phyloP scores from a whole-genome alignment of 202 grass and related monocot genomes.

The Bolboschoenoplectus hybrid region DNA sequence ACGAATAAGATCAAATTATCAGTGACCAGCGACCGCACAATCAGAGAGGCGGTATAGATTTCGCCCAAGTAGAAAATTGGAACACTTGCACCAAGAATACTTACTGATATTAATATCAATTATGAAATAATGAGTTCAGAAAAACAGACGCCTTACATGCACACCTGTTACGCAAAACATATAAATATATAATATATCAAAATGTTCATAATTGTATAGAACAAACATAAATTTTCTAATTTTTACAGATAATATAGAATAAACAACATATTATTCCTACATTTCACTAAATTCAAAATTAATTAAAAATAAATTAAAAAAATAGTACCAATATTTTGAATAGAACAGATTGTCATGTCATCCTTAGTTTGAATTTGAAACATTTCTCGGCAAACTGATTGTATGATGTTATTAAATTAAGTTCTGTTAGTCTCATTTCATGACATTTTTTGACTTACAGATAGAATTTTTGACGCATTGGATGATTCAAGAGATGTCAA shows the following conservation, averaged over 20 bases:
- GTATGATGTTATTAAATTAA: neutral
- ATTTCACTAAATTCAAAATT: no score
- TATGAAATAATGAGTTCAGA: neutral
- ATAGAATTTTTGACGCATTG: conserved; percentile 49
- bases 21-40: neutral
- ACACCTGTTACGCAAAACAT: no score
- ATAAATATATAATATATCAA: no score
- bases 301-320: no score
- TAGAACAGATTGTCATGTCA: neutral
- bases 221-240: no score
- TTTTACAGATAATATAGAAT: no score
- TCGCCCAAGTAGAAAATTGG: neutral
- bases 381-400: neutral
- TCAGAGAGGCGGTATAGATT: neutral
- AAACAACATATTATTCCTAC: no score
- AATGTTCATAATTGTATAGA: no score
- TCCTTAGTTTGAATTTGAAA: neutral
- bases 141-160: no score
- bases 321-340: neutral
- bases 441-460: conserved; percentile 44
- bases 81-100: neutral
- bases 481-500: conserved; percentile 43
- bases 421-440: neutral
- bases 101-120: no score
- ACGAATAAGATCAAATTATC: neutral